Percentiles rank a stretch among this genome's conserved stretches.
Conservation (phyloP, 1,284 basidiomycete species). For the Moesziomyces sp. region DNA sequence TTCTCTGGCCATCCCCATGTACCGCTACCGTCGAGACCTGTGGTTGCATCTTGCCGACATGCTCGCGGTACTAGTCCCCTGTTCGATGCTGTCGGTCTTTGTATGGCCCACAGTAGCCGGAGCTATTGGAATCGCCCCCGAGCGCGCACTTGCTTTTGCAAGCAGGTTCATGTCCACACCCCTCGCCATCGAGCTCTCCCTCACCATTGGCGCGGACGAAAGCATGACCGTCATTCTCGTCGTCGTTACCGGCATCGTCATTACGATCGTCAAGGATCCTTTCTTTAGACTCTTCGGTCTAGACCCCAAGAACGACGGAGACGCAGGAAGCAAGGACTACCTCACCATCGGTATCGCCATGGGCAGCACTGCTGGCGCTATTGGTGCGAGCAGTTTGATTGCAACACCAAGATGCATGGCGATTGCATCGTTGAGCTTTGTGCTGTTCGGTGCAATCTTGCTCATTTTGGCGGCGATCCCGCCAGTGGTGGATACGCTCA, state of each 20-base stretch:
- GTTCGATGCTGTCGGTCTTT: conserved; percentile 47
- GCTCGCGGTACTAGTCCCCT: conserved; percentile 48
- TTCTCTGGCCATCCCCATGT: conserved; percentile 58
- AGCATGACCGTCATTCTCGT: conserved; percentile 59
- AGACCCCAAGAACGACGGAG: conserved; percentile 18
- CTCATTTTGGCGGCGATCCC: conserved; percentile 56
- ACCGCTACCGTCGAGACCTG: conserved; percentile 56
- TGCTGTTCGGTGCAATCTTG: conserved; percentile 57
- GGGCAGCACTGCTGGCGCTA: conserved; percentile 57
- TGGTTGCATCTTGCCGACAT: conserved; percentile 42
- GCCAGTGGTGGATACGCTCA: conserved; percentile 37
- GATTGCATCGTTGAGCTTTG: conserved; percentile 50
- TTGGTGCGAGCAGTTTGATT: conserved; percentile 55
- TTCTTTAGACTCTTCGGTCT: conserved; percentile 53
- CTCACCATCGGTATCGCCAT: conserved; percentile 56
- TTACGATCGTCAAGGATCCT: conserved; percentile 56
- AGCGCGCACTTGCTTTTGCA: conserved; percentile 48
- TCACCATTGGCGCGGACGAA: conserved; percentile 56
- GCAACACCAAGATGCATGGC: conserved; percentile 55
- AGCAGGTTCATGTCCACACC: conserved; percentile 59
- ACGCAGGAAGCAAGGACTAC: conserved; percentile 20
- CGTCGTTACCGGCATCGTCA: conserved; percentile 59
- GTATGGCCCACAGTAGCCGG: conserved; percentile 49
- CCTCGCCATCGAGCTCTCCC: conserved; percentile 56
- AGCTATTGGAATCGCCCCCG: conserved; percentile 42